Conservation (phyloP, 2,329 filamentous ascomycete genomes). For the Claviceps sp. region DNA sequence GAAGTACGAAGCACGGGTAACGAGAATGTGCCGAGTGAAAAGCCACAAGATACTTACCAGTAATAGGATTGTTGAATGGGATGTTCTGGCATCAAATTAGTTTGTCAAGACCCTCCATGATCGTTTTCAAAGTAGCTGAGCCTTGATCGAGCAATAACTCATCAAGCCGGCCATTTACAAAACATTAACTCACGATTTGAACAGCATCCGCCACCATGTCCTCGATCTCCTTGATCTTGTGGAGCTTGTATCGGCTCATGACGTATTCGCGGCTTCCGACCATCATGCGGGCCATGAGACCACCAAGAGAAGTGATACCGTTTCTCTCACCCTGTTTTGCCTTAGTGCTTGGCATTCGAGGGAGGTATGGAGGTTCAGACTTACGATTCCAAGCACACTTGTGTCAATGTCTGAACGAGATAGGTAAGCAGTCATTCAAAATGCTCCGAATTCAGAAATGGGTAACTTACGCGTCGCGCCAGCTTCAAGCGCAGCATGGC, state of each 20-base stretch:
- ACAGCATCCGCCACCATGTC: constrained; percentile 52
- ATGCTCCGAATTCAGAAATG: too few relatives aligned
- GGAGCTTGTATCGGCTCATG: constrained; percentile 52
- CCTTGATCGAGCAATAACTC: neutral
- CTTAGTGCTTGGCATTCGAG: neutral
- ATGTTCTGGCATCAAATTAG: constrained; percentile 8
- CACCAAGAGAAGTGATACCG: constrained; percentile 9
- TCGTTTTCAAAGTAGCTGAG: neutral
- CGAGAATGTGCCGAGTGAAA: too few relatives aligned
- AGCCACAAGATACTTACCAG: constrained; percentile 8
- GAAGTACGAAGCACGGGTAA: neutral
- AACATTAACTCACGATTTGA: constrained; percentile 4
- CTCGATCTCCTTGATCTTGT: constrained; percentile 77
- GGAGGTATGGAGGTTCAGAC: neutral
- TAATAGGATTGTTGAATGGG: constrained; percentile 19
- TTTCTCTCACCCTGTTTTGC: constrained; percentile 5
- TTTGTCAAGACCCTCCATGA: neutral
- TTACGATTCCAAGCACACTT: constrained; percentile 5
- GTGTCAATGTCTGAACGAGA: constrained; percentile 5
- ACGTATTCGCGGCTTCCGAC: constrained; percentile 9
- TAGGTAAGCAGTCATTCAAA: neutral
- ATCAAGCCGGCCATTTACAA: too few relatives aligned
- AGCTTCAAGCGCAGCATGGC: constrained; percentile 74
- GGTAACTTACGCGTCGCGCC: constrained; percentile 50
- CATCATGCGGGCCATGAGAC: constrained; percentile 22